phyloP scores from a whole-genome alignment of 768 basidiomycete genomes.

The Trametes maxima region DNA sequence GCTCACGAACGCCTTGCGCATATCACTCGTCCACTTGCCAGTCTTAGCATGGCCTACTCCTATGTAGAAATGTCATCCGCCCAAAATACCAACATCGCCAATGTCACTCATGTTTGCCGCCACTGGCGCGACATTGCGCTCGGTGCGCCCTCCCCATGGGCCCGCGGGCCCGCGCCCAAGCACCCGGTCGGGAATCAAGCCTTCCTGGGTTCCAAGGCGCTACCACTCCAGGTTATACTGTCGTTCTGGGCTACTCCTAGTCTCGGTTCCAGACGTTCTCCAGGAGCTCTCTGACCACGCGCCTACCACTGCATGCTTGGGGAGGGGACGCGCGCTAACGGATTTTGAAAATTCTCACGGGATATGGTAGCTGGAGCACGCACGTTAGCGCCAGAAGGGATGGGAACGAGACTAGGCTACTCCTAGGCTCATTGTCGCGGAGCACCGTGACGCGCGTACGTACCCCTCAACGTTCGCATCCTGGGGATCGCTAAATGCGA shows the following conservation, averaged over 20 bases:
- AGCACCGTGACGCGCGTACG: background rate
- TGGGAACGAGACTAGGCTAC: background rate
- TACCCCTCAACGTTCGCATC: background rate
- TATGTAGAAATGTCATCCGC: background rate
- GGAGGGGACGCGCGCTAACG: too few species aligned
- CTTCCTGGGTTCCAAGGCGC: background rate
- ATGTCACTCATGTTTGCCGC: background rate
- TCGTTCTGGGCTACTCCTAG: too few species aligned
- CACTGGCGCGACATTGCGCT: slow-evolving; percentile 5
- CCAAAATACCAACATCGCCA: background rate
- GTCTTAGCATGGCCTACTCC: background rate
- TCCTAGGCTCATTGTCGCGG: background rate
- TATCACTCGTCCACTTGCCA: too few species aligned
- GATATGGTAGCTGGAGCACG: too few species aligned
- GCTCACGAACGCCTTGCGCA: too few species aligned
- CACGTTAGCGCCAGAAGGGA: too few species aligned
- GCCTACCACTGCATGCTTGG: too few species aligned
- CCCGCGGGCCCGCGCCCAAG: background rate
- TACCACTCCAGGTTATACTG: background rate
- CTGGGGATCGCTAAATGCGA: background rate
- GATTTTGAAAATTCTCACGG: too few species aligned
- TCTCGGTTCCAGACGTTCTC: too few species aligned
- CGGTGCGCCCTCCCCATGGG: background rate
- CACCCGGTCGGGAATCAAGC: background rate
- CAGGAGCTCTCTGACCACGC: too few species aligned